phyloP scores from a whole-genome alignment of 306 rosid genomes.

The Hippophae tibetana region DNA sequence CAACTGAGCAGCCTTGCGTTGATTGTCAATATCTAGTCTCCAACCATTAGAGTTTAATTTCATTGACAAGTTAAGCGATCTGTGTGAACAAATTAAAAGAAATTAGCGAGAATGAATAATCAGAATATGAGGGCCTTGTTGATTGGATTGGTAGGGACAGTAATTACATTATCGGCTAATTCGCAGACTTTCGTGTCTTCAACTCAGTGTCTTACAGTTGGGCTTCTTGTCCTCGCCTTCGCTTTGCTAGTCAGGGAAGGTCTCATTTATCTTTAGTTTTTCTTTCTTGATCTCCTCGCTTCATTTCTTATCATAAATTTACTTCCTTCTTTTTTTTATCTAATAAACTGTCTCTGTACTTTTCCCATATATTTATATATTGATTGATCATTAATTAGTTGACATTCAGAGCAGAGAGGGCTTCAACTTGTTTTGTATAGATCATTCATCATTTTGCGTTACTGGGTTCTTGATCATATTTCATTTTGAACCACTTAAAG shows the following conservation, averaged over 20 bases:
- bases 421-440: too few relatives aligned
- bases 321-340: not conserved
- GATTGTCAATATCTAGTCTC: too few relatives aligned
- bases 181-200: constrained; percentile 54
- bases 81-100: not conserved
- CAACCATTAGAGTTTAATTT: not conserved
- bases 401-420: too few relatives aligned
- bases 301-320: not conserved
- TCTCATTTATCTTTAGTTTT: constrained; percentile 37
- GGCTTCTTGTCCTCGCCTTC: constrained; percentile 61
- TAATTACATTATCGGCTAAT: constrained; percentile 51
- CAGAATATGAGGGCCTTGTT: constrained; percentile 37
- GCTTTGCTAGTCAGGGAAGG: constrained; percentile 76
- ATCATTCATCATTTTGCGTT: too few relatives aligned
- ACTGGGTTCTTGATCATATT: too few relatives aligned
- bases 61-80: not conserved
- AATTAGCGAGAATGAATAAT: constrained; percentile 29
- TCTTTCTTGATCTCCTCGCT: not conserved
- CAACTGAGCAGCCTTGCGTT: too few relatives aligned
- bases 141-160: constrained; percentile 70
- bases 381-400: too few relatives aligned
- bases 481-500: too few relatives aligned
- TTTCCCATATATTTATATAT: too few relatives aligned
- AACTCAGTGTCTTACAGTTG: constrained; percentile 46
- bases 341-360: too few relatives aligned